Evolutionary conservation across 176 grass and related monocot species (phyloP).

Genomic region (Juncus effusus): DNA sequence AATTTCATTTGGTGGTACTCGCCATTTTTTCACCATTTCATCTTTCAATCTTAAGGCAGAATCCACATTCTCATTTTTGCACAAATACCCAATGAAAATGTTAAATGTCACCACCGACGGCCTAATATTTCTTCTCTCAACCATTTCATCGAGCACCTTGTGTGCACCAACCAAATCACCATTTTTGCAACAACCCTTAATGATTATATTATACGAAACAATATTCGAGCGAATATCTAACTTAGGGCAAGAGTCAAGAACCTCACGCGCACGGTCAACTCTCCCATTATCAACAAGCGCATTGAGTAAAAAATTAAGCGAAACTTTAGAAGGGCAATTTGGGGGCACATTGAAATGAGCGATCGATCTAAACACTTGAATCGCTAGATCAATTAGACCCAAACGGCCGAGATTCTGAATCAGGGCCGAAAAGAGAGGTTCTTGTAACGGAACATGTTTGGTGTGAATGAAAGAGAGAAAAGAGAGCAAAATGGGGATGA

Average conservation of each 20-base stretch:
- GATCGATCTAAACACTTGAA: conserved; percentile 54
- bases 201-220: conserved; percentile 79
- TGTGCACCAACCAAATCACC: conserved; percentile 44
- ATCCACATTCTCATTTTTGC: conserved; percentile 40
- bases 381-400: conserved; percentile 44
- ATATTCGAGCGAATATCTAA: conserved; percentile 61
- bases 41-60: conserved; percentile 35
- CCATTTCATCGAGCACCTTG: conserved; percentile 68
- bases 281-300: conserved; percentile 54
- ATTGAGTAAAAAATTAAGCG: conserved; percentile 66
- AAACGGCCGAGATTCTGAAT: conserved; percentile 57
- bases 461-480: conserved; percentile 49
- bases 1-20: conserved; percentile 48
- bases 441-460: conserved; percentile 44
- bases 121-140: conserved; percentile 44
- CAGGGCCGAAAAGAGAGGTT: conserved; percentile 45
- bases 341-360: conserved; percentile 37
- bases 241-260: conserved; percentile 40
- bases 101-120: conserved; percentile 70
- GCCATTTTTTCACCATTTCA: conserved; percentile 48
- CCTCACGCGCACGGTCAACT: conserved; percentile 33
- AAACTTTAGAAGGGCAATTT: conserved; percentile 45
- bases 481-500: conserved; percentile 41
- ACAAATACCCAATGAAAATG: conserved; percentile 46
- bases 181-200: conserved; percentile 43